Evolutionary conservation across 257 asterid species (phyloP).

Genomic region (Mentha longifolia): DNA sequence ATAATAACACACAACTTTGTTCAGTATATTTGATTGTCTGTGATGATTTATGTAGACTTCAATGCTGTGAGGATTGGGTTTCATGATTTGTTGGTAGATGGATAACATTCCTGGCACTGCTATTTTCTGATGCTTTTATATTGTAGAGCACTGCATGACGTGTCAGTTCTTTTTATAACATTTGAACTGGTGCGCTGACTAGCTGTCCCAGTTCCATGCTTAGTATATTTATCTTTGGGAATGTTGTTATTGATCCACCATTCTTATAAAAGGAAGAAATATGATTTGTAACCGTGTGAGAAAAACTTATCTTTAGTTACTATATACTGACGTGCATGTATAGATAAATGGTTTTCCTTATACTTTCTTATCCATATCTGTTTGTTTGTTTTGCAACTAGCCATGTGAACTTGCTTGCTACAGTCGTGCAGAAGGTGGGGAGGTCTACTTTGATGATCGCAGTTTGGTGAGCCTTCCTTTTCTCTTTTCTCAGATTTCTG

Average conservation of each 20-base stretch:
- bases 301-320: neutral
- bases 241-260: neutral
- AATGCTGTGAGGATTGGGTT: constrained; percentile 27
- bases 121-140: constrained; percentile 8
- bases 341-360: constrained; percentile 22
- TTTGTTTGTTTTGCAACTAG: constrained; percentile 50
- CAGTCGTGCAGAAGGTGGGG: constrained; percentile 96
- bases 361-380: constrained; percentile 32
- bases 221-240: constrained; percentile 1
- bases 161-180: constrained; percentile 5
- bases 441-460: constrained; percentile 90
- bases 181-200: constrained; percentile 20
- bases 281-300: neutral
- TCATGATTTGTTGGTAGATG: constrained; percentile 23
- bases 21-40: neutral
- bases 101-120: constrained; percentile 14
- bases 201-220: neutral
- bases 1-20: constrained; percentile 15
- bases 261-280: neutral
- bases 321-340: neutral
- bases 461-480: constrained; percentile 74
- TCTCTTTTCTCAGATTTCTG: constrained; percentile 24
- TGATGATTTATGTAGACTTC: constrained; percentile 12
- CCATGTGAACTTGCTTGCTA: constrained; percentile 98
- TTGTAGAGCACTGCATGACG: constrained; percentile 19